Evolutionary conservation across 2,329 filamentous ascomycete genomes (phyloP), one percentile per base, ranked within the genome.

Genomic region (Herpotrichia juniperi): DNA sequence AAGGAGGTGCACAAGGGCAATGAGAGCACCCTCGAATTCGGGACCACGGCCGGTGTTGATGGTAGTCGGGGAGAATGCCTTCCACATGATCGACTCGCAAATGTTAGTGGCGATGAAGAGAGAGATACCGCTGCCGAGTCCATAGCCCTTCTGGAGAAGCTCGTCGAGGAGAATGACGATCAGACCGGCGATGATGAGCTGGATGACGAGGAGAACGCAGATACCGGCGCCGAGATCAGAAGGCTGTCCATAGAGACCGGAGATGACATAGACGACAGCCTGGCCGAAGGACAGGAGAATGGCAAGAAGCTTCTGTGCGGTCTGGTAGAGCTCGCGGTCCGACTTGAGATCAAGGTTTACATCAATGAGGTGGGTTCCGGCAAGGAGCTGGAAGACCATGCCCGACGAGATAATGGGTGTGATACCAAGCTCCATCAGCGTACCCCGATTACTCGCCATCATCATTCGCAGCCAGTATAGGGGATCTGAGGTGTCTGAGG

Each of bases 401-500:
- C 94, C 94, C 31, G 94, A 97, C 55, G 94, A 97, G 80, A 99
- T 97, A 79, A 99, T 99, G 69, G 96, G 96, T 21, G 94, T 96
- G 69, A 97, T 81, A 82, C 93, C 92, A 81, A 96, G 75, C 75
- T 96, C 93, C 93, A 96, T 96, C 76, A 96, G 77, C 22, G 93
- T 96, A 78, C 93, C 93, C 73, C 93, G 87, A 78, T 99, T 99
- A 89, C 91, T 96, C 74, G 94, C 94, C 86, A 97, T 87, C 87
- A 99, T 97, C 93, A 99, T 97, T 79, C 94, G 90, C 73, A 99
- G 85, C 94, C 94, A 99, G 87, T 99, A 99, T 71, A 99, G 84
- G 67, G 94, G 96, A 81, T 99, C 96, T 57, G 94, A 97, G 69
- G 92, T 97, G 70, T 80, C 78, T 71, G 94, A 99, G 50, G 94